Base-by-base conservation (phyloP, 352 stramenopile species). In the Elongisporangium senticosum region DNA sequence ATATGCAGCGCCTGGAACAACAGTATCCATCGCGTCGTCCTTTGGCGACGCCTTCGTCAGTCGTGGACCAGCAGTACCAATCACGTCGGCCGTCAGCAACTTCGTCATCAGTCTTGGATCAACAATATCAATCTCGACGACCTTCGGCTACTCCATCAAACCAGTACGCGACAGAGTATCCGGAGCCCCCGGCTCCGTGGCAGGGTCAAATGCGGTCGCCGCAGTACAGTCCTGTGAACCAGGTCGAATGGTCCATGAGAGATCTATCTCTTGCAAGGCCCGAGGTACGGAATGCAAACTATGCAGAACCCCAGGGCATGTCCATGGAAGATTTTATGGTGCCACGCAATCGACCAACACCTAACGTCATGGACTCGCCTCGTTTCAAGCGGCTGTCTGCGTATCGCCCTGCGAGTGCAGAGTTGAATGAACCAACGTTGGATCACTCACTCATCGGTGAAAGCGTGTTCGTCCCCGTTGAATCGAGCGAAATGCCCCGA, bases 361-460 rank as follows among this genome's bases (percentile, higher is more conserved):
- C 59, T 2, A 75, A 68, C 15, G 33, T 65, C 17, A 55, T 72
- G 26, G 62, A 77, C 19, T 77, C 75, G n/a, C 65, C 78, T 37
- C 67, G 63, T 0, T 70, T 77, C 50, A 72, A 86, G 21, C 75
- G 68, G 7, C 61, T 85, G 13, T 71, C 70, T 47, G 61, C 64
- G 20, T 75, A 79, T 49, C 69, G 68, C 6, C 58, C 51, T 22
- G 2, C 40, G 20, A 19, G 20, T 11, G 19, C 51, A 56, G 59
- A 24, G 52, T 61, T 22, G 1, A 59, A 82, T 11, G 63, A 75
- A 51, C 73, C 66, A 19, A 24, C 65, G 10, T 55, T 89, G 6
- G 77, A 92, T 49, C 70, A 85, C 47, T 90, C 82, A 49, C 67
- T 92, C 7, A 47, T 73, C 37, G 78, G 78, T 10, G 82, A 92